Conservation (phyloP, 805 yeast genomes). For the Candida xyloterini region DNA sequence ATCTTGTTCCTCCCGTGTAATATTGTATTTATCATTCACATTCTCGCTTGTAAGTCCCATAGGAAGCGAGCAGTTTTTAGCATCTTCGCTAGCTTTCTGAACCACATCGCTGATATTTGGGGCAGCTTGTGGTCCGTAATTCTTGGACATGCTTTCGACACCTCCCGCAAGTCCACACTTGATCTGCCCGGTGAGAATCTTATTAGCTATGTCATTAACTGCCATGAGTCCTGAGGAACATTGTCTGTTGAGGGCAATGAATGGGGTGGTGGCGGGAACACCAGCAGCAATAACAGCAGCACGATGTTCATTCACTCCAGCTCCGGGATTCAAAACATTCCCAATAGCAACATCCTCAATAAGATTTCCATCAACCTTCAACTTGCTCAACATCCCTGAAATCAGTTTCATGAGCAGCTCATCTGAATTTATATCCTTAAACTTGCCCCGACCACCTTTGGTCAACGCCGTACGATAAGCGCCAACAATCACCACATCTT, state of each 20-base stretch:
- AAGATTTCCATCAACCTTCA: conserved; percentile 47
- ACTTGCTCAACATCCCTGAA: conserved; percentile 52
- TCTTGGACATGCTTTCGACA: conserved; percentile 89
- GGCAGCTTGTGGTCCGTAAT: conserved; percentile 78
- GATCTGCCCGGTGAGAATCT: conserved; percentile 83
- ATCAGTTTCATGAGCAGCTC: conserved; percentile 69
- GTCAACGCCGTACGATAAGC: conserved; percentile 91
- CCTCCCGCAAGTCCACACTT: conserved; percentile 90
- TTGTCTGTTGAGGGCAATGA: conserved; percentile 85
- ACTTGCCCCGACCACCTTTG: conserved; percentile 82
- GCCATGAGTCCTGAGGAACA: conserved; percentile 95
- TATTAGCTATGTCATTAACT: conserved; percentile 83
- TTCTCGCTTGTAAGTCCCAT: conserved; percentile 97
- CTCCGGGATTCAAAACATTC: conserved; percentile 87
- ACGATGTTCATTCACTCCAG: conserved; percentile 93
- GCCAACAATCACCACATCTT: conserved; percentile 86
- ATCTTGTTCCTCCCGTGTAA: conserved; percentile 75
- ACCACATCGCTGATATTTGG: conserved; percentile 53
- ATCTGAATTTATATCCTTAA: conserved; percentile 80
- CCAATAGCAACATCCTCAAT: conserved; percentile 89
- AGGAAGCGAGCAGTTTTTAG: conserved; percentile 81
- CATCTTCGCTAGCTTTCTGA: conserved; percentile 42
- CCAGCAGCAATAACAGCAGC: conserved; percentile 93
- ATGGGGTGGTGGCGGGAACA: conserved; percentile 74
- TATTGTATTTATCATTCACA: conserved; percentile 63